These are phyloP conservation scores for Cyberlindnera misumaiensis DNA, from an alignment of 805 yeast species.

Conservation along the genomic window DNA sequence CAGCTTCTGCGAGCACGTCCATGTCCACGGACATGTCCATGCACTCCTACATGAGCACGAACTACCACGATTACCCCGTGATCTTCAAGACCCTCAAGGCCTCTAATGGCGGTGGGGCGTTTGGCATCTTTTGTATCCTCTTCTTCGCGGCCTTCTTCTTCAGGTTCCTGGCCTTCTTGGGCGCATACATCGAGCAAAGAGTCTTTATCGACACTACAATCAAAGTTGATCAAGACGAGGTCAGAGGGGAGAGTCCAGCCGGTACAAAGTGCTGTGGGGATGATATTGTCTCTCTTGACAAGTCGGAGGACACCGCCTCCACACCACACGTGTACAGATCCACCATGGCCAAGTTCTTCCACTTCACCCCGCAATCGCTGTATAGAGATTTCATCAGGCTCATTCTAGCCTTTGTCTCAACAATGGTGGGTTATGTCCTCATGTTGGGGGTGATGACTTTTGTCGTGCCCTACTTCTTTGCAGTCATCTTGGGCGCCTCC, in stretches of 20 bases:
- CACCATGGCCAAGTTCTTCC: slow-evolving; percentile 27
- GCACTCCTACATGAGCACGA: slow-evolving; percentile 52
- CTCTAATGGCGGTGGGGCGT: slow-evolving; percentile 49
- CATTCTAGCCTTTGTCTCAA: slow-evolving; percentile 49
- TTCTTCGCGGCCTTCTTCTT: slow-evolving; percentile 53
- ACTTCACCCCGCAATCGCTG: slow-evolving; percentile 29
- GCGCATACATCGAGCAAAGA: slow-evolving; percentile 59
- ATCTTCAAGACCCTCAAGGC: slow-evolving; percentile 52
- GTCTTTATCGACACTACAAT: slow-evolving; percentile 30
- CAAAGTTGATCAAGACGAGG: slow-evolving; percentile 7
- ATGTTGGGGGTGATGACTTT: slow-evolving; percentile 79
- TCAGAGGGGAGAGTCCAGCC: slow-evolving; percentile 1
- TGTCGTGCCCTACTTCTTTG: slow-evolving; percentile 63
- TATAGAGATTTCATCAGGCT: slow-evolving; percentile 52
- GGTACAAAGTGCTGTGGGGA: slow-evolving; percentile 9
- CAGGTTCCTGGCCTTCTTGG: slow-evolving; percentile 51
- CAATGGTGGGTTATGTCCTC: slow-evolving; percentile 61
- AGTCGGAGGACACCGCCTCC: not conserved
- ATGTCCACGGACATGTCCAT: slow-evolving; percentile 34
- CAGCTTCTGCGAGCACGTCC: slow-evolving; percentile 8
- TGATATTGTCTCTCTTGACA: not conserved
- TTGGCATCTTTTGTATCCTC: slow-evolving; percentile 63
- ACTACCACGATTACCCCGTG: slow-evolving; percentile 52
- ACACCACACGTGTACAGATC: slow-evolving; percentile 12
- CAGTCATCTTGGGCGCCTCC: slow-evolving; percentile 62